Evolutionary conservation across 805 yeast genomes (phyloP), one percentile per base, ranked within the genome.

Genomic region (Myxozyma monticola): DNA sequence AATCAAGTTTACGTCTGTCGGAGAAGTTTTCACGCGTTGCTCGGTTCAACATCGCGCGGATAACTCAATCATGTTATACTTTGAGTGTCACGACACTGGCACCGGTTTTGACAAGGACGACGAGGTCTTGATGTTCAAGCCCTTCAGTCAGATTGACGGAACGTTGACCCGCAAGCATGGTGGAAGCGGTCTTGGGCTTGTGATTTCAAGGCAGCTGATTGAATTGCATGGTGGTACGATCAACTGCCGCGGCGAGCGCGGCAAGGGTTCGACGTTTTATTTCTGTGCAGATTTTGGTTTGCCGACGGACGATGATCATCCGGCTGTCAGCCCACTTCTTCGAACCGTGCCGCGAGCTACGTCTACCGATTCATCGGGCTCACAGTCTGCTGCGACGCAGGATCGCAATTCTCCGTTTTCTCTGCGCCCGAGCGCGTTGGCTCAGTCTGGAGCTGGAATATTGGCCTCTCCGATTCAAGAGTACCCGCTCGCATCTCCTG

Each of bases 101-200:
- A 57, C 68, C 18, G 70, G 70, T 5, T 67, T 67, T 41, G 62
- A 62, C 20, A 54, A 58, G 29, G 65, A 60, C 26, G 69, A 65
- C 43, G 59, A 59, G 15, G 54, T 45, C 28, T 56, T 62, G 20
- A 66, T 67, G 66, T 67, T 67, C 55, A 67, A 67, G 45, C 68
- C 70, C 12, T 67, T 62, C 49, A 62, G 66, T 14, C 70, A 67
- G 45, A 56, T 66, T 9, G 64, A 59, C 35, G 59, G 56, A 12
- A 46, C 61, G 2, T 42, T 45, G 45, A 57, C 64, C 4, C 54
- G 62, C 15, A 54, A 45, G 31, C 57, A 62, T 17, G 60, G 64
- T 10, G 70, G 70, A 8, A 67, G 70, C 24, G 70, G 70, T 10
- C 45, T 67, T 15, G 70, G 70, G 2, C 55, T 67, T 24, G 68